Conservation (phyloP, 108 stramenopile genomes). For the Skeletonema menzelii region DNA sequence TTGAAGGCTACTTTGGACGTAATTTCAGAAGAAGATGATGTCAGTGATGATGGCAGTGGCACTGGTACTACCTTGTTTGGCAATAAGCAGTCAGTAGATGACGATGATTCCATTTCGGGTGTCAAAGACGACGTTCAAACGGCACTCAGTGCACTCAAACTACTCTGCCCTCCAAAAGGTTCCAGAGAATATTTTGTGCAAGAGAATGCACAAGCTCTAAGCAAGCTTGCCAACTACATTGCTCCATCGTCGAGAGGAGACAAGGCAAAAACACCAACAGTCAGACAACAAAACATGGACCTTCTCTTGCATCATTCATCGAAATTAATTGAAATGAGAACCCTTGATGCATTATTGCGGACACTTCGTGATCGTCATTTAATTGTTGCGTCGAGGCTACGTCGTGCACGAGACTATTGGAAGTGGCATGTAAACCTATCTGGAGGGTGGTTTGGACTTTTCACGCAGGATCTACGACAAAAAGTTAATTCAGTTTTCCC, state of each 20-base stretch:
- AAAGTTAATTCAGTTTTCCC: slow-evolving; percentile 1
- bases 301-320: slow-evolving; percentile 25
- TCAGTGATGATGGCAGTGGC: slow-evolving; percentile 27
- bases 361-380: slow-evolving; percentile 71
- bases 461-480: background rate
- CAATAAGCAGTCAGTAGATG: background rate
- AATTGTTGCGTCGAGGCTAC: slow-evolving; percentile 53
- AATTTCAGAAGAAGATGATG: background rate
- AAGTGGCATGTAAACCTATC: slow-evolving; percentile 51
- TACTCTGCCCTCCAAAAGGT: slow-evolving; percentile 34
- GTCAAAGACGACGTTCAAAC: slow-evolving; percentile 18
- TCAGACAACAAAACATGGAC: slow-evolving; percentile 23
- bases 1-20: slow-evolving; percentile 17
- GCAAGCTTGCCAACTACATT: slow-evolving; percentile 23
- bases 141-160: slow-evolving; percentile 22
- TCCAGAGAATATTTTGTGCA: slow-evolving; percentile 39
- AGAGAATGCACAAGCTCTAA: slow-evolving; percentile 27
- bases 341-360: slow-evolving; percentile 66
- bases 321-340: slow-evolving; percentile 53
- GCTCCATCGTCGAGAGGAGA: background rate
- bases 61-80: slow-evolving; percentile 43
- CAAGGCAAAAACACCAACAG: slow-evolving; percentile 10
- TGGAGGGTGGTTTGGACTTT: slow-evolving; percentile 18
- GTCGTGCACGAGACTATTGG: slow-evolving; percentile 64
- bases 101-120: background rate